A percentile compares a stretch with the other conserved stretches of the same genome.
Conservation (phyloP, 73 alveolate species). For the Tetrahymena elliotti region DNA sequence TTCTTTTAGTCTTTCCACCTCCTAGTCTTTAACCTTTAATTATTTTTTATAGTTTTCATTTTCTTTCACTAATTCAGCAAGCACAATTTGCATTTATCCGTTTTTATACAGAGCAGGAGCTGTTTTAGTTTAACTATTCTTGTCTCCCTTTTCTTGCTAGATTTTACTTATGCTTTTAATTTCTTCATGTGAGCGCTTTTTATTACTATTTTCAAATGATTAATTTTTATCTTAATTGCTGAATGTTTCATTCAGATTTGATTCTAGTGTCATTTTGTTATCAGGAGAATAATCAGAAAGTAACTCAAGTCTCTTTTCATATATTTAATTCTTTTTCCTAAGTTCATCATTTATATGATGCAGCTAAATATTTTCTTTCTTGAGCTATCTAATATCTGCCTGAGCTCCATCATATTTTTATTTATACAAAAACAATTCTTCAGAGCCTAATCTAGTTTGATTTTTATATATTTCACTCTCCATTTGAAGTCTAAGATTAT, state of each 20-base stretch:
- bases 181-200: not conserved
- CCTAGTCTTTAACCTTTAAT: not conserved
- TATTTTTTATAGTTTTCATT: not conserved
- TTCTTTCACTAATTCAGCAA: not conserved
- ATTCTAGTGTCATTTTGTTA: not conserved
- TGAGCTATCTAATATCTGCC: not conserved
- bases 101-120: not conserved
- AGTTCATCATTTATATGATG: not conserved
- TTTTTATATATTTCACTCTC: not conserved
- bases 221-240: not conserved
- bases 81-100: not conserved
- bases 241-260: not conserved
- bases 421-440: not conserved
- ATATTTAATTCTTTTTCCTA: not conserved
- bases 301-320: not conserved
- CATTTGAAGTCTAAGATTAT: not conserved
- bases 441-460: not conserved
- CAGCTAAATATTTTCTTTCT: not conserved
- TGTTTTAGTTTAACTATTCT: not conserved
- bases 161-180: not conserved
- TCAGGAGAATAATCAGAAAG: not conserved
- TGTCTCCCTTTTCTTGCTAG: not conserved
- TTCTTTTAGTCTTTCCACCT: not conserved
- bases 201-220: not conserved
- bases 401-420: not conserved